phyloP scores from a whole-genome alignment of 306 rosid species.

The Cicer cuneatum region DNA sequence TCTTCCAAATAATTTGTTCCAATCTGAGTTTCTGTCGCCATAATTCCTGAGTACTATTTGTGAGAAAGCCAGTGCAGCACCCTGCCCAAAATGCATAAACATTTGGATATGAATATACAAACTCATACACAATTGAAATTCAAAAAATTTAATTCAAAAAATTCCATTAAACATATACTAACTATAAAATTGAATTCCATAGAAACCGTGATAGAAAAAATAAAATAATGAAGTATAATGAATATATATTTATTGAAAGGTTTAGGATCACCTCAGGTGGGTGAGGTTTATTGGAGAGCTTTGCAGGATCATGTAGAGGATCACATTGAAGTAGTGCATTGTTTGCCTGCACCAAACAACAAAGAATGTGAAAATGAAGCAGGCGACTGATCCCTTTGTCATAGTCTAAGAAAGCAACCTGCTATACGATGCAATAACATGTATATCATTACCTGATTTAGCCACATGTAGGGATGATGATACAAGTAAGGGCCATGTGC shows the following conservation, averaged over 20 bases:
- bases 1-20: conserved; percentile 18
- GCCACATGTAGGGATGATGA: conserved; percentile 33
- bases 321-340: conserved; percentile 29
- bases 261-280: conserved; percentile 43
- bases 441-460: conserved; percentile 50
- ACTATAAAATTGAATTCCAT: conserved; percentile 19
- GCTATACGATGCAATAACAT: conserved; percentile 9
- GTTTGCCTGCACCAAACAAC: conserved; percentile 39
- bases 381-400: conserved; percentile 27
- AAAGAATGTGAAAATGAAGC: conserved; percentile 36
- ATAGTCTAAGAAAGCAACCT: conserved; percentile 36
- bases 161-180: conserved; percentile 25
- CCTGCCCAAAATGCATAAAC: conserved; percentile 50
- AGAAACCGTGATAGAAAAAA: neutral
- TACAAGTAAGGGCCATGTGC: conserved; percentile 42
- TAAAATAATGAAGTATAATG: neutral
- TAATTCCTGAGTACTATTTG: conserved; percentile 38
- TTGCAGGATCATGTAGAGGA: conserved; percentile 33
- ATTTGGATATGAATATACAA: conserved; percentile 22
- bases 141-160: conserved; percentile 3
- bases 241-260: neutral
- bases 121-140: conserved; percentile 19
- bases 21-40: conserved; percentile 39
- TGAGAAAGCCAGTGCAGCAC: conserved; percentile 37
- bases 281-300: conserved; percentile 32